phyloP scores from a whole-genome alignment of 305 asterid species.

The Rubia occidens region DNA sequence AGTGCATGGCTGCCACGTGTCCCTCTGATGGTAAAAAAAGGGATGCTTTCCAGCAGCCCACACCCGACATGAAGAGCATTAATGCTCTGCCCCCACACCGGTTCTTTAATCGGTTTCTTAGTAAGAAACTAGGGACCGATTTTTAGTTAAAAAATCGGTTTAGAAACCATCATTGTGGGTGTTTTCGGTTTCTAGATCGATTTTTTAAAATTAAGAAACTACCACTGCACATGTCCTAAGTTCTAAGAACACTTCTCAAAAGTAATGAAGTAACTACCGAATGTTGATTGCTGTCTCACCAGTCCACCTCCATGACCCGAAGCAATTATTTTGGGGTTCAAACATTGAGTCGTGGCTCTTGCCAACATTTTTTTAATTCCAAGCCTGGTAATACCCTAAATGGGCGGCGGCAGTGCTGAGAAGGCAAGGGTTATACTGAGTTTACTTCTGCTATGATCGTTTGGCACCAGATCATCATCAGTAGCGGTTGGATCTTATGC shows the following conservation, averaged over 20 bases:
- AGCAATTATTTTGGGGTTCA: constrained; percentile 59
- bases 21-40: too few species aligned
- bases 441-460: constrained; percentile 50
- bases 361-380: constrained; percentile 63
- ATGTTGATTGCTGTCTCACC: constrained; percentile 61
- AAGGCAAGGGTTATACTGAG: constrained; percentile 62
- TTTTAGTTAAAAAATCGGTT: too few species aligned
- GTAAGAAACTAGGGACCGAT: too few species aligned
- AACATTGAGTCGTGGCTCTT: constrained; percentile 58
- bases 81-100: too few species aligned
- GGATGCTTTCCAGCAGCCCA: too few species aligned
- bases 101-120: too few species aligned
- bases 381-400: constrained; percentile 46
- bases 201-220: too few species aligned
- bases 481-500: constrained; percentile 62
- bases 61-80: too few species aligned
- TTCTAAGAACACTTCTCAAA: background rate
- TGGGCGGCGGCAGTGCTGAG: constrained; percentile 73
- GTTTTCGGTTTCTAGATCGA: too few species aligned
- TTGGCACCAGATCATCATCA: constrained; percentile 63
- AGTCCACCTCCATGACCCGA: constrained; percentile 68
- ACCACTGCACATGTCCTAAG: too few species aligned
- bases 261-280: constrained; percentile 56
- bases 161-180: too few species aligned
- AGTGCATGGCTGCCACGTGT: too few species aligned